Base-by-base conservation (phyloP, 306 rosid species). In the Cicer yamashitae region DNA sequence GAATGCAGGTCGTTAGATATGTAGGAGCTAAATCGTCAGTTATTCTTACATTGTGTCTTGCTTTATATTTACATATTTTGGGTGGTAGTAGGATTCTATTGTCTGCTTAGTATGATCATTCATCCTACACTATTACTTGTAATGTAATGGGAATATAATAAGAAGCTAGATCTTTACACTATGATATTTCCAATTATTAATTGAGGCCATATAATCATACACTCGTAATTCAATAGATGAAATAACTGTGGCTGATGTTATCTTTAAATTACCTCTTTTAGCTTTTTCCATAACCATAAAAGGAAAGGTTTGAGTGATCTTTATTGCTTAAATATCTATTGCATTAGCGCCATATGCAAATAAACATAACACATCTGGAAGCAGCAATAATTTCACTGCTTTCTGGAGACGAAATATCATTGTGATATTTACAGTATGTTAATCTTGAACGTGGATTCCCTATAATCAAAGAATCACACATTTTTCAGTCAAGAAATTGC, bases 21-120 rank as follows among this genome's bases (percentile, higher is more conserved):
- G 90, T 86, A 46, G 86, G 90, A 61, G 96, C 90, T 8, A 94
- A 92, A 85, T 90, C 96, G 44, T 90, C 96, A 0, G 85, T 92
- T 47, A 83, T 94, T 71, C 83, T 92, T 69, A 94, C 99, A 1
- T 37, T 94, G 43, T 94, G 90, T 85, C 85, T 94, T 76, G 96
- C 93, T 43, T 81, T 92, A 84, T 89, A 90, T 84, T 82, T 94
- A 18, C 94, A 92, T 82, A 79, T 90, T 79, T 40, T 89, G 13
- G 86, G 85, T 62, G 93, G 89, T 70, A 74, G 88, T 74, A 76
- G 91, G 77, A 80, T 89, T 81, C 68, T 86, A n/a, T 15, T 90
- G 83, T 74, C 88, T 70, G 89, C 98, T 71, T 94, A 86, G 80
- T 79, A 75, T 54, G 70, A 34, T 75, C 65, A 74, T 60, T 74